Base-by-base conservation (phyloP, 768 basidiomycete species). In the Tricholoma terreum region DNA sequence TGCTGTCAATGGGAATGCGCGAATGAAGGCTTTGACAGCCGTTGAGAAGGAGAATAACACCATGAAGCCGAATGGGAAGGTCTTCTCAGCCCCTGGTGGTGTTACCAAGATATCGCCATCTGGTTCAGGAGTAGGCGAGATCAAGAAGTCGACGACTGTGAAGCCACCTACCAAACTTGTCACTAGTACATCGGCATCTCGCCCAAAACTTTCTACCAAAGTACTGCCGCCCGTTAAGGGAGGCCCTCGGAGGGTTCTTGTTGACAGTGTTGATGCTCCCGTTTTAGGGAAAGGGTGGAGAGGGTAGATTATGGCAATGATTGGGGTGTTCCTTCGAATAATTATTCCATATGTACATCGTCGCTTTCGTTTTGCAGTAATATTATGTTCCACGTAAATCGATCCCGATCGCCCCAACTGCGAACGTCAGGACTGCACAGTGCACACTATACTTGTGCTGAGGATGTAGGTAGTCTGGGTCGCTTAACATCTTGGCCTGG, bases 181-280 rank as follows among this genome's bases (percentile, higher is more conserved):
- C 46, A 33, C 27, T 15, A 11, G 50, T 15, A 52, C 54, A 53
- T 58, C 67, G 22, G 54, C 59, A 36, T 65, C 68, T 22, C 64
- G 67, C 30, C 59, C 66, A 15, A 57, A 65, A 45, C 36, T 64
- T 8, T 55, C 66, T 36, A 12, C 63, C 10, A 81, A 78, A 50
- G 36, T 72, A n/a, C 71, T 74, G 62, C 69, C 63, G 11, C 57
- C 61, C 15, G 55, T 55, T 19, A 75, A 69, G 58, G 77, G 76
- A 27, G 87, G 86, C 6, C 80, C 88, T 4, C 75, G 87, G 62
- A 75, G 87, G 56, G 87, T 90, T 22, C 84, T 79, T 4, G 72
- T 88, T n/a, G 81, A 83, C 59, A 88, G 86, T 60, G 77, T 78
- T 1, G 85, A 87, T 55, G 87, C 86, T 4, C 83, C 83, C 4